Conservation (phyloP, 176 grass and related monocot species). For the Bromus sterilis region DNA sequence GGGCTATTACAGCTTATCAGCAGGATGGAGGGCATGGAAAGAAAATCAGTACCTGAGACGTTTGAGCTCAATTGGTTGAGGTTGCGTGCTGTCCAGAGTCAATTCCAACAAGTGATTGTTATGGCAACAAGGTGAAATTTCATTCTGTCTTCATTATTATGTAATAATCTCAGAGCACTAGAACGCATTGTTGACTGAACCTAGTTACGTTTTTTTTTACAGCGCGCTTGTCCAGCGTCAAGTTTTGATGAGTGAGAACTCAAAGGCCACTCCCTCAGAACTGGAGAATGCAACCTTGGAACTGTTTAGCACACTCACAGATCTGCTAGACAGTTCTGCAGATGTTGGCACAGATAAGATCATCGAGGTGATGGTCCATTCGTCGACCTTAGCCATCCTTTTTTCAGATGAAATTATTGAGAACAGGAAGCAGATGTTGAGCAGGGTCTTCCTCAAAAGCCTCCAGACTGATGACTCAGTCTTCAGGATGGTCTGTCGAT, state of each 20-base stretch:
- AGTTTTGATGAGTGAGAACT: conserved; percentile 55
- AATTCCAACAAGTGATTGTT: conserved; percentile 83
- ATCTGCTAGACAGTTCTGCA: conserved; percentile 43
- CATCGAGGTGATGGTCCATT: conserved; percentile 40
- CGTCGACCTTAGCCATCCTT: conserved; percentile 1
- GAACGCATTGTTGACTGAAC: background rate
- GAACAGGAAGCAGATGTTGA: conserved; percentile 56
- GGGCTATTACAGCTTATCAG: conserved; percentile 68
- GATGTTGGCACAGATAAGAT: conserved; percentile 65
- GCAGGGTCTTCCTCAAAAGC: conserved; percentile 73
- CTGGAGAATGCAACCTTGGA: conserved; percentile 31
- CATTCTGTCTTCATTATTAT: background rate
- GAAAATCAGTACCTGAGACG: conserved; percentile 54
- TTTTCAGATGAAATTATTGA: conserved; percentile 25
- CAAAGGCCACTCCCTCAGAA: conserved; percentile 21
- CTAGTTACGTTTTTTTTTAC: background rate
- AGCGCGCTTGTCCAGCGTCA: conserved; percentile 83
- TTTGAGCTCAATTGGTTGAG: conserved; percentile 71
- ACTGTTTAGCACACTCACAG: conserved; percentile 32
- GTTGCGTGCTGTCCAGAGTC: conserved; percentile 71
- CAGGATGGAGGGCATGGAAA: conserved; percentile 47
- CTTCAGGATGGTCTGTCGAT: conserved; percentile 58
- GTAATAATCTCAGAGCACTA: background rate
- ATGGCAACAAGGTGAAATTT: conserved; percentile 59
- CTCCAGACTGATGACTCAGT: conserved; percentile 57